Evolutionary conservation across 1,284 basidiomycete genomes (phyloP).

Genomic region (Boletellus deceptivus): DNA sequence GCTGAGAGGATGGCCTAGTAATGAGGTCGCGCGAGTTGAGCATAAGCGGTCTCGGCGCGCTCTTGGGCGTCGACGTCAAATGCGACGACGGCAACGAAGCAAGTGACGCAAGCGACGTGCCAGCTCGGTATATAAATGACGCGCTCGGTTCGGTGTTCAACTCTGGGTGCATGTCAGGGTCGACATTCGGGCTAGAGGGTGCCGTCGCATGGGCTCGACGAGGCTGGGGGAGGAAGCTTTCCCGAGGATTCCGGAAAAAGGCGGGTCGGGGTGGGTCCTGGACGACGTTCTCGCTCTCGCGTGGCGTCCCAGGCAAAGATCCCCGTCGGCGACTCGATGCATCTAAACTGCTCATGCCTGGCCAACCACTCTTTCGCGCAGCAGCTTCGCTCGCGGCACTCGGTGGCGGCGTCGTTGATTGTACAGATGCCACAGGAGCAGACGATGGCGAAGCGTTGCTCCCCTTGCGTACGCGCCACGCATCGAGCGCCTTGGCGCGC

Average conservation of each 20-base stretch:
- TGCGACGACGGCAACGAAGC: constrained; percentile 35
- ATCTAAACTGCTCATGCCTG: neutral
- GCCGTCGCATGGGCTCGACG: constrained; percentile 34
- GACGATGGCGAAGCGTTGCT: constrained; percentile 12
- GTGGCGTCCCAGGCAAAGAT: constrained; percentile 41
- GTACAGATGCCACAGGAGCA: neutral
- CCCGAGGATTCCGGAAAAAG: constrained; percentile 56
- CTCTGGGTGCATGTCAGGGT: constrained; percentile 33
- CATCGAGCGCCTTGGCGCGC: constrained; percentile 56
- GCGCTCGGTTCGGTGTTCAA: constrained; percentile 23
- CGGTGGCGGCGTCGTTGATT: constrained; percentile 15
- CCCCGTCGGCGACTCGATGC: constrained; percentile 31
- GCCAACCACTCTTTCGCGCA: constrained; percentile 14
- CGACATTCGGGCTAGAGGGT: constrained; percentile 40
- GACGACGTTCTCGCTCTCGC: constrained; percentile 40
- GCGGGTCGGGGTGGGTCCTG: constrained; percentile 54
- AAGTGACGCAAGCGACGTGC: constrained; percentile 43
- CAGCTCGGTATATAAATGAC: constrained; percentile 37
- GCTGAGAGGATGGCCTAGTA: constrained; percentile 19
- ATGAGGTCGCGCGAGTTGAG: constrained; percentile 49
- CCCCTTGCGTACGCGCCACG: constrained; percentile 38
- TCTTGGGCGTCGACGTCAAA: constrained; percentile 30
- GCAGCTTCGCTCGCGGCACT: constrained; percentile 20
- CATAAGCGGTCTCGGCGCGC: constrained; percentile 55
- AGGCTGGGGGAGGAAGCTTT: constrained; percentile 47